Evolutionary conservation across 192 early-diverging fungal genomes (phyloP).

Genomic region (Coemansia sp.): DNA sequence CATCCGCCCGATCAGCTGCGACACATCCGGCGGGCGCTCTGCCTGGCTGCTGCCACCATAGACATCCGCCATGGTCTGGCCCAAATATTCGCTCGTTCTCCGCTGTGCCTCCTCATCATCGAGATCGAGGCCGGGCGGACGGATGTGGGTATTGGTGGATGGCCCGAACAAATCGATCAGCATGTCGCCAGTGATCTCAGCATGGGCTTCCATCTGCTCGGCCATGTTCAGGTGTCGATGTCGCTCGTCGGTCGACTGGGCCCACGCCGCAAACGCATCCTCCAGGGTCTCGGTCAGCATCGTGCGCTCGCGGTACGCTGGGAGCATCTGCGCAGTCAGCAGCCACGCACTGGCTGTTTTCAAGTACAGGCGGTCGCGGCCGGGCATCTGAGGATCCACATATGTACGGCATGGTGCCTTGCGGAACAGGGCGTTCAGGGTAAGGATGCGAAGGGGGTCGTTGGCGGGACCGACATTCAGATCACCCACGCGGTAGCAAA

Average conservation of each 20-base stretch:
- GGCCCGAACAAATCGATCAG: slow-evolving; percentile 42
- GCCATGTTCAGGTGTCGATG: slow-evolving; percentile 28
- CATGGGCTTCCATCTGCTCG: slow-evolving; percentile 39
- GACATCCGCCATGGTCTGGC: slow-evolving; percentile 16
- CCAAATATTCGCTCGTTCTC: slow-evolving; percentile 3
- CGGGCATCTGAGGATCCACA: slow-evolving; percentile 17
- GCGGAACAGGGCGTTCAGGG: slow-evolving; percentile 30
- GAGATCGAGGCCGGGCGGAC: slow-evolving; percentile 10
- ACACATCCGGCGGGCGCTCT: slow-evolving; percentile 9
- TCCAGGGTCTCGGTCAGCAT: slow-evolving; percentile 42
- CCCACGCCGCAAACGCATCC: slow-evolving; percentile 45
- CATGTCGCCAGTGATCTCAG: slow-evolving; percentile 39
- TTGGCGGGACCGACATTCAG: slow-evolving; percentile 43
- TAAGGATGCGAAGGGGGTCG: slow-evolving; percentile 34
- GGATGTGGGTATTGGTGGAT: slow-evolving; percentile 8
- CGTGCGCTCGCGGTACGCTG: slow-evolving; percentile 38
- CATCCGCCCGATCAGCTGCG: slow-evolving; percentile 32
- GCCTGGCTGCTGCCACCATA: slow-evolving; percentile 1
- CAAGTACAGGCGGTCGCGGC: slow-evolving; percentile 31
- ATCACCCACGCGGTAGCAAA: slow-evolving; percentile 31
- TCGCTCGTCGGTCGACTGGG: slow-evolving; percentile 18
- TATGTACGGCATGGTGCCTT: slow-evolving; percentile 29
- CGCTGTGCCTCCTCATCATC: slow-evolving; percentile 4
- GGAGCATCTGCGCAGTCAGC: slow-evolving; percentile 31
- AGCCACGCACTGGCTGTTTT: slow-evolving; percentile 36